phyloP scores from a whole-genome alignment of 169 alveolate species.

The Babesia sp. region DNA sequence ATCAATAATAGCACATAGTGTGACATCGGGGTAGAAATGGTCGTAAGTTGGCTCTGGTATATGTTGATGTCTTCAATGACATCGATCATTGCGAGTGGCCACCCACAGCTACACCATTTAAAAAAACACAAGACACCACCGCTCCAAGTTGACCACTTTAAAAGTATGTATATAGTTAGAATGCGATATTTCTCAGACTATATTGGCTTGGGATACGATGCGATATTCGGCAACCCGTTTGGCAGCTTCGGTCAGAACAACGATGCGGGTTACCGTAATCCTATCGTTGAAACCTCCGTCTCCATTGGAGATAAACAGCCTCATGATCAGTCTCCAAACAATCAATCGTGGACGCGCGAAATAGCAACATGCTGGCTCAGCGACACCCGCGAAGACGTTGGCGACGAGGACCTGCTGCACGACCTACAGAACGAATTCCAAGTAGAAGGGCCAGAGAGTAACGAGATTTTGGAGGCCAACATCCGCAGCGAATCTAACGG shows the following conservation, averaged over 20 bases:
- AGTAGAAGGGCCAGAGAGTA: slow-evolving; percentile 47
- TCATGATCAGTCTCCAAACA: not conserved
- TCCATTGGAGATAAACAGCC: not conserved
- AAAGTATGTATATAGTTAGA: not conserved
- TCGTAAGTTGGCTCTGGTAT: not conserved
- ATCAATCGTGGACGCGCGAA: slow-evolving; percentile 20
- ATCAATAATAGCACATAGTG: not conserved
- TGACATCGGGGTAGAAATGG: not conserved
- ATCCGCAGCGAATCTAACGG: not conserved
- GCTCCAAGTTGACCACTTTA: not conserved
- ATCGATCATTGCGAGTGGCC: not conserved
- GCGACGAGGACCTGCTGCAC: slow-evolving; percentile 37
- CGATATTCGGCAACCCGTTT: slow-evolving; percentile 63
- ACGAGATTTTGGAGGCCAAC: slow-evolving; percentile 48
- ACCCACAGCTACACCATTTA: not conserved
- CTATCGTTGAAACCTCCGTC: slow-evolving; percentile 35
- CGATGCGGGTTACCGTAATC: slow-evolving; percentile 44
- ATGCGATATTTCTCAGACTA: slow-evolving; percentile 11
- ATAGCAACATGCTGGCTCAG: slow-evolving; percentile 30
- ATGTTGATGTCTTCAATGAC: not conserved
- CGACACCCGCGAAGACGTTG: slow-evolving; percentile 14
- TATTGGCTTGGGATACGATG: slow-evolving; percentile 63
- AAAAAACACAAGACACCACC: not conserved
- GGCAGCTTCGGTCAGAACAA: slow-evolving; percentile 26
- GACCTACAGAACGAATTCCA: slow-evolving; percentile 55